Percentiles rank a stretch among this genome's conserved stretches.
These are phyloP conservation scores for Apiotrichum porosum DNA, from an alignment of 1,284 basidiomycete species.

Conservation along the genomic window DNA sequence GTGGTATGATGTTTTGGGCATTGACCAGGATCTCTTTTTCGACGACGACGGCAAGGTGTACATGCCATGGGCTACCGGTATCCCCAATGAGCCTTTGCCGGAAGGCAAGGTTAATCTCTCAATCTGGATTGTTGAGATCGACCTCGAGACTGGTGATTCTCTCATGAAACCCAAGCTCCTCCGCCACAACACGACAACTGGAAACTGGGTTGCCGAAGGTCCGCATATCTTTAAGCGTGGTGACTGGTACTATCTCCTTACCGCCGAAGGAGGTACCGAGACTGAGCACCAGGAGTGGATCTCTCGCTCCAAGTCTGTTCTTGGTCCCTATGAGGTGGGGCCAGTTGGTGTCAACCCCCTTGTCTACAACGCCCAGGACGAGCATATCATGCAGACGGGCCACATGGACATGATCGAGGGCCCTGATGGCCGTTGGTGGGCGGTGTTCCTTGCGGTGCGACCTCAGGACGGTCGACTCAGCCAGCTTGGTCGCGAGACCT, in stretches of 20 bases:
- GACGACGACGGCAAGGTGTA: conserved; percentile 21
- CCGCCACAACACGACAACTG: neutral
- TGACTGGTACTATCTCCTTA: conserved; percentile 27
- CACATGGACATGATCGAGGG: conserved; percentile 28
- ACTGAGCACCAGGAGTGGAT: conserved; percentile 23
- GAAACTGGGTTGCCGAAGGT: conserved; percentile 24
- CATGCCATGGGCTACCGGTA: neutral
- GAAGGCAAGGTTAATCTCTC: neutral
- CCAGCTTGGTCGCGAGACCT: conserved; percentile 24
- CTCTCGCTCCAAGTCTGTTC: conserved; percentile 12
- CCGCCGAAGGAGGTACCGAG: conserved; percentile 37
- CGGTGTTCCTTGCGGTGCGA: conserved; percentile 23
- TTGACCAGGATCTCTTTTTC: conserved; percentile 29
- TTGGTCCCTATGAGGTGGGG: conserved; percentile 13
- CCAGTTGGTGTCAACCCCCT: conserved; percentile 21
- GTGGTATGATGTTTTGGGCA: conserved; percentile 21
- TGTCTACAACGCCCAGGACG: conserved; percentile 21
- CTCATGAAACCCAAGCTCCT: neutral
- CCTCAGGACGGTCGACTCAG: neutral
- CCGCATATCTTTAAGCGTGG: conserved; percentile 27
- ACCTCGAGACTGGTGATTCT: conserved; percentile 5
- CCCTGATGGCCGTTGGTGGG: conserved; percentile 21
- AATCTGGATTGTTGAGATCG: conserved; percentile 7
- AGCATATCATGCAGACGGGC: conserved; percentile 20
- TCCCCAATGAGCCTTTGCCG: neutral